Base-by-base conservation (phyloP, 148 eudicot species). In the Pouteria glomerata region DNA sequence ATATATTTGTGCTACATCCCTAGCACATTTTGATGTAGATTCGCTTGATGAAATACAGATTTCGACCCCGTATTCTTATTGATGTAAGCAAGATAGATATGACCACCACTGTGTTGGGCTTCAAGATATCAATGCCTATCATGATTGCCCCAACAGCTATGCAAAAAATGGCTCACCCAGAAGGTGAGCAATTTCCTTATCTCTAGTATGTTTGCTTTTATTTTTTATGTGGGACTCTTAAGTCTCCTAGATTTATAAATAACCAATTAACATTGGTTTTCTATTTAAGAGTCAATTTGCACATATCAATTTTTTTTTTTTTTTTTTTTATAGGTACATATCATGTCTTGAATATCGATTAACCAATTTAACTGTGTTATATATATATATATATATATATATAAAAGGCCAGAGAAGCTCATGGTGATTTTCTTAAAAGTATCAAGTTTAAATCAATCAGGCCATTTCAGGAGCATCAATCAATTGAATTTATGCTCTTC, bases 91-190 rank as follows among this genome's bases (percentile, higher is more conserved):
- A 89, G 66, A 93, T 93, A 37, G 98, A 94, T 81, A 76, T 91
- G 89, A 74, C 82, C 56, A 91, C 91, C 6, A 87, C 96, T 51
- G 77, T 94, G 1, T 74, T 94, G 83, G 98, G 98, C 27, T 91
- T 87, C 87, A 89, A 91, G 80, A 86, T 91, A 57, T 87, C 97
- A 29, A 89, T 91, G 95, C 98, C 98, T 31, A 91, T 94, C 78
- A 94, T 94, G 98, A 64, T 94, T 55, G 98, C 98, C 70, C 98
- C 98, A n/a, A 91, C 97, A 58, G 97, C 97, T 31, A 31, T 94
- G 66, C 98, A 94, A 77, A 94, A 94, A 87, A 91, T 94, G 97
- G 98, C 97, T 74, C 98, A 94, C 70, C 97, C 98, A 73, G 93
- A 94, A 39, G 98, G 98, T 94, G 77, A 50, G 64, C 34, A 48